Percentiles rank a stretch among this genome's conserved stretches.
Conservation (phyloP, 2,329 filamentous ascomycete species). For the Scortechinia acanthostroma region DNA sequence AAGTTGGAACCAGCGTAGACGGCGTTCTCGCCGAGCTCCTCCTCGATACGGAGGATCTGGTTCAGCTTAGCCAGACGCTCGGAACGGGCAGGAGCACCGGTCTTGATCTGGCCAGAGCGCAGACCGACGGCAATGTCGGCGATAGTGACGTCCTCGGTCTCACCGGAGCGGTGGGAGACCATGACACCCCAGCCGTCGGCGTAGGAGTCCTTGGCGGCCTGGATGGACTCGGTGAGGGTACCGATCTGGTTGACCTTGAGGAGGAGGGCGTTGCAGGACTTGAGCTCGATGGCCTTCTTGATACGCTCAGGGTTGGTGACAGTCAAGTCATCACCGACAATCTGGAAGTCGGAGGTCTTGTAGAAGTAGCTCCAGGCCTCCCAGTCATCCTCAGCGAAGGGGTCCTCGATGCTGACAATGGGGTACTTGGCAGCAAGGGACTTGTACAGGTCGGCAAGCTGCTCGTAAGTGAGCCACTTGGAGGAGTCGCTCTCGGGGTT, state of each 20-base stretch:
- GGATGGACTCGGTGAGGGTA: conserved; percentile 96
- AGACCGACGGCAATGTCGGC: conserved; percentile 96
- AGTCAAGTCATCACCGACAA: conserved; percentile 96
- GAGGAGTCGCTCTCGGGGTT: conserved; percentile 90
- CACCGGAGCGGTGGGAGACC: conserved; percentile 97
- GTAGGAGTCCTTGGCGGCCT: conserved; percentile 97
- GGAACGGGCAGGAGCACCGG: conserved; percentile 87
- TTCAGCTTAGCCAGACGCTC: conserved; percentile 99
- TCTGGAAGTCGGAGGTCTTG: conserved; percentile 97
- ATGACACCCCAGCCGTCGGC: conserved; percentile 96
- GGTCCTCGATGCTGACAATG: conserved; percentile 97
- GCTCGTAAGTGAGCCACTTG: conserved; percentile 99
- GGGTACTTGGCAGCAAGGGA: conserved; percentile 88
- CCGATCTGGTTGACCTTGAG: conserved; percentile 99
- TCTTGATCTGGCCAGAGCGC: conserved; percentile 97
- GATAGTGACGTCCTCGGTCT: conserved; percentile 99
- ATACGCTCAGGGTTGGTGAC: conserved; percentile 98
- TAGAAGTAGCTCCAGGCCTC: conserved; percentile 99
- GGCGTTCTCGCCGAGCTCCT: conserved; percentile 89
- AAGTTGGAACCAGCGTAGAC: conserved; percentile 89
- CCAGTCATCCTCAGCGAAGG: conserved; percentile 99
- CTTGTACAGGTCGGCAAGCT: conserved; percentile 88
- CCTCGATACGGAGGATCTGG: conserved; percentile 99
- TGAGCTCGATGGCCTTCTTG: conserved; percentile 98
- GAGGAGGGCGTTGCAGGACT: conserved; percentile 95